These are phyloP conservation scores for Truncatella angustata DNA, from an alignment of 2,329 filamentous ascomycete species.

Conservation along the genomic window DNA sequence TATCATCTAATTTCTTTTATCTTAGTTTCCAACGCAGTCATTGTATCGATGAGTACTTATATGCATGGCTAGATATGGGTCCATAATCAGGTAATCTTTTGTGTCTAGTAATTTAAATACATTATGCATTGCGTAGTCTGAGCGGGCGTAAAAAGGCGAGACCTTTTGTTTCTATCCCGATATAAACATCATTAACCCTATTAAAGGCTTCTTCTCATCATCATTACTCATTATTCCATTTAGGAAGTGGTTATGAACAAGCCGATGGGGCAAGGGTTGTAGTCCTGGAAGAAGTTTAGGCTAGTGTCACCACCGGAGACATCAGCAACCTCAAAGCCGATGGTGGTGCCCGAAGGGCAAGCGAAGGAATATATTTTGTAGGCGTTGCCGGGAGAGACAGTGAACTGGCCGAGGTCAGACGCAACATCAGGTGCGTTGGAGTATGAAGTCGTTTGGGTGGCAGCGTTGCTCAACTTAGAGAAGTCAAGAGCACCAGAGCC, in stretches of 20 bases:
- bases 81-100: too few species aligned
- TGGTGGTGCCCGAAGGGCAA: conserved; percentile 51
- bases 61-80: too few species aligned
- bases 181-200: too few species aligned
- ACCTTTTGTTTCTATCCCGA: too few species aligned
- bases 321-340: conserved; percentile 47
- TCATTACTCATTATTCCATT: too few species aligned
- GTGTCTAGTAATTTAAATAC: too few species aligned
- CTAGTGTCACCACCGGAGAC: conserved; percentile 44
- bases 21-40: too few species aligned
- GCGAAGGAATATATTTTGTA: conserved; percentile 51
- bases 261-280: conserved; percentile 46
- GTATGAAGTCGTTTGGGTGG: conserved; percentile 49
- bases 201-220: too few species aligned
- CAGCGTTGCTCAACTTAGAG: conserved; percentile 43
- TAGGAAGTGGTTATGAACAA: conserved; percentile 35
- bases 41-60: too few species aligned
- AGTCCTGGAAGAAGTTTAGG: conserved; percentile 64
- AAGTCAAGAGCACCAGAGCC: conserved; percentile 53
- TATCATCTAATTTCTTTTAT: too few species aligned
- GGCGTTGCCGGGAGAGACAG: conserved; percentile 50
- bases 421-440: conserved; percentile 47
- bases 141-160: too few species aligned
- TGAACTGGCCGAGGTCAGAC: conserved; percentile 40
- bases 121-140: too few species aligned